Conservation (phyloP, 495 filamentous ascomycete genomes). For the Patellaria atrata region DNA sequence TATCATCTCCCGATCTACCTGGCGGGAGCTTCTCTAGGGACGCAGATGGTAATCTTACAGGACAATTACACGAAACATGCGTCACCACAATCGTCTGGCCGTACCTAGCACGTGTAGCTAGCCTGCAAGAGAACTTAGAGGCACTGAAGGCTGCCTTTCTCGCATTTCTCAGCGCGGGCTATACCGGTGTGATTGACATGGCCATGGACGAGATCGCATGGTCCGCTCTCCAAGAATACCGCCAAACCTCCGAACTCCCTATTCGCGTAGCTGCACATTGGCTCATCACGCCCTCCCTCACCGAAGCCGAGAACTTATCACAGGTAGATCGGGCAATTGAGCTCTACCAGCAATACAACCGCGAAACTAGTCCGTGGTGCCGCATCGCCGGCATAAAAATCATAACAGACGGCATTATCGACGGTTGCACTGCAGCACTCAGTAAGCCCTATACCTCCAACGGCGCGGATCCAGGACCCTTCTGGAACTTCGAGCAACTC, state of each 20-base stretch:
- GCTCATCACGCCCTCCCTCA: constrained; percentile 38
- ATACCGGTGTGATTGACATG: constrained; percentile 54
- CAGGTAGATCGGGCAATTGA: constrained; percentile 48
- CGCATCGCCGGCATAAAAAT: constrained; percentile 51
- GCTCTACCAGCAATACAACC: constrained; percentile 34
- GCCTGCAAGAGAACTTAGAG: constrained; percentile 37
- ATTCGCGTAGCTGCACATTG: constrained; percentile 51
- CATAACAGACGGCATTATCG: constrained; percentile 53
- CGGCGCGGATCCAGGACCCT: constrained; percentile 32
- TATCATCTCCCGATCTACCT: constrained; percentile 35
- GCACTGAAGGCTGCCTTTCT: constrained; percentile 35
- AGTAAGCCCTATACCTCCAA: constrained; percentile 44
- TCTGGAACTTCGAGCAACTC: constrained; percentile 40
- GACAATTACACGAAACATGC: constrained; percentile 44
- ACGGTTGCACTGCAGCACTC: constrained; percentile 51
- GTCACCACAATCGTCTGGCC: constrained; percentile 44
- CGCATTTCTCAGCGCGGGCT: constrained; percentile 41
- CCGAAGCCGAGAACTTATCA: constrained; percentile 29
- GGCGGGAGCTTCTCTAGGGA: constrained; percentile 44
- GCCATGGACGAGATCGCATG: constrained; percentile 52
- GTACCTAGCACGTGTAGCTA: constrained; percentile 36
- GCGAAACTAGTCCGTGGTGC: constrained; percentile 35
- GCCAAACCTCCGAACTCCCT: constrained; percentile 25
- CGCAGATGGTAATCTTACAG: constrained; percentile 35
- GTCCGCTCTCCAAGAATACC: constrained; percentile 38